Conservation (phyloP, 2,329 filamentous ascomycete species). For the Endocalyx cinctus region DNA sequence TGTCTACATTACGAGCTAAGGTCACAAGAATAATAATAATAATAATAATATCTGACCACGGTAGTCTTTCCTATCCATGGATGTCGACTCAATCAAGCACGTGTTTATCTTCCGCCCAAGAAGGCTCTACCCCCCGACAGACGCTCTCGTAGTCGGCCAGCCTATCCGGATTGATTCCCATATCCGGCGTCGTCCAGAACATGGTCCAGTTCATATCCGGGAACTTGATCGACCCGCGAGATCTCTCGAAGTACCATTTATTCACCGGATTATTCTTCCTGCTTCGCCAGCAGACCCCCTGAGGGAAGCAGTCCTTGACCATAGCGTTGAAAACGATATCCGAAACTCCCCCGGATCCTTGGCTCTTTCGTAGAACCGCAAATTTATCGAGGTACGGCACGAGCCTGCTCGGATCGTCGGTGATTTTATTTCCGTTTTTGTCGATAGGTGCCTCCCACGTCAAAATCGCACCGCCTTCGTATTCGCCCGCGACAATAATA, state of each 20-base stretch:
- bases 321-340: conserved; percentile 97
- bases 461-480: conserved; percentile 90
- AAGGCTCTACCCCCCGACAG: conserved; percentile 61
- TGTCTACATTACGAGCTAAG: too few relatives aligned
- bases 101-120: conserved; percentile 57
- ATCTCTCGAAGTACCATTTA: conserved; percentile 98
- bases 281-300: conserved; percentile 89
- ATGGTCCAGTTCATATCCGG: conserved; percentile 86
- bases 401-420: conserved; percentile 55
- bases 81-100: conserved; percentile 48
- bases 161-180: conserved; percentile 48
- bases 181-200: conserved; percentile 87
- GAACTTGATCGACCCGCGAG: conserved; percentile 77
- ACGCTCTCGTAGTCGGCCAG: conserved; percentile 70
- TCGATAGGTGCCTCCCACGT: conserved; percentile 83
- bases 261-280: conserved; percentile 91
- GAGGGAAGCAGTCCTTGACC: conserved; percentile 82
- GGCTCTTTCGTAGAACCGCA: conserved; percentile 80
- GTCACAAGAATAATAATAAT: too few relatives aligned
- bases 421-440: conserved; percentile 48
- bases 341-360: conserved; percentile 87
- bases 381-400: conserved; percentile 98
- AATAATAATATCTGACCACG: too few relatives aligned
- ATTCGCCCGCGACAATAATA: conserved; percentile 90
- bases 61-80: too few relatives aligned